Evolutionary conservation across 306 rosid species (phyloP).

Genomic region (Pachyrhizus erosus): DNA sequence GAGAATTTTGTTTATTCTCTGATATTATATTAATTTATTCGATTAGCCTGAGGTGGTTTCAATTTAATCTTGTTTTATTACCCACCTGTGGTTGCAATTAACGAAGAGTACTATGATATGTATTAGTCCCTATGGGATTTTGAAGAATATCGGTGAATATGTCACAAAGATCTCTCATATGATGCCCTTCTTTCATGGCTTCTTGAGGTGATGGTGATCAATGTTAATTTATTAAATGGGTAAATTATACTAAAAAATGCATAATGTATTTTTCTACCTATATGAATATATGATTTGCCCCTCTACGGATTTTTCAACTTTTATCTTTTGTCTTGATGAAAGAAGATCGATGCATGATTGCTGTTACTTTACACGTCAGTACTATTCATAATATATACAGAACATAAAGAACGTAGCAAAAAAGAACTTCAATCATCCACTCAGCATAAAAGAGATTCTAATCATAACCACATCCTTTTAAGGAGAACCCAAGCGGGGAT

Average conservation of each 20-base stretch:
- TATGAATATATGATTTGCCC: neutral
- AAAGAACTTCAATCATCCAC: neutral
- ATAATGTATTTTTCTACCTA: neutral
- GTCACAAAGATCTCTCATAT: neutral
- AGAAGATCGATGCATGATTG: conserved; percentile 22
- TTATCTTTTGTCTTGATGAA: neutral
- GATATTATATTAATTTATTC: no score
- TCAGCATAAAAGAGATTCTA: conserved; percentile 11
- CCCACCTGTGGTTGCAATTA: no score
- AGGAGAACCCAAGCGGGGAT: neutral
- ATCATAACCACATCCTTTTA: conserved; percentile 15
- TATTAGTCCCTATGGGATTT: no score
- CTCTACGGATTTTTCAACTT: neutral
- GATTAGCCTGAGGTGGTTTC: no score
- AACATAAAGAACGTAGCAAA: neutral
- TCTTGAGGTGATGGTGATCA: neutral
- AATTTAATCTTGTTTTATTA: no score
- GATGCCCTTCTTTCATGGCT: neutral
- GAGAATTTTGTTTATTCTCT: no score
- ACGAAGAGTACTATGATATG: no score
- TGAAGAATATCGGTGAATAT: neutral
- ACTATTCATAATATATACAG: neutral
- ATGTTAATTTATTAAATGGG: neutral
- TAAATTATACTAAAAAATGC: neutral
- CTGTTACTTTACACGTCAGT: conserved; percentile 38